Evolutionary conservation across 2,329 filamentous ascomycete genomes (phyloP), one percentile per base, ranked within the genome.

Genomic region (Talaromyces funiculosus): DNA sequence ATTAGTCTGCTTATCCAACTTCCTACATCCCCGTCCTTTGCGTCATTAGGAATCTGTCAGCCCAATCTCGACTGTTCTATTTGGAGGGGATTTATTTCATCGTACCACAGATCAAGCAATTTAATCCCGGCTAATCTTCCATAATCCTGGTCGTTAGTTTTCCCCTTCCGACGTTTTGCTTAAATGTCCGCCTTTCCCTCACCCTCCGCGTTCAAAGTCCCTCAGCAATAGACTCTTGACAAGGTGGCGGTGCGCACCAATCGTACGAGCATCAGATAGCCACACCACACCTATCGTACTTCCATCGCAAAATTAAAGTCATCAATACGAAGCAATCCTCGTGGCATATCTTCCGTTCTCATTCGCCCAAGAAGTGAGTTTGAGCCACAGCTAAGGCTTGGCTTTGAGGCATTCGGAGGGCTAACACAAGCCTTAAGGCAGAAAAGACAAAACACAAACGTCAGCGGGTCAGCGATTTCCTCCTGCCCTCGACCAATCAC

Each of bases 341-440:
- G 8, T 26, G 20, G 10, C 26, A n/a, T 10, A n/a, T 45, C 20
- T 31, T 5, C 22, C 8, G 35, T 24, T 33, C n/a, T 43, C 40
- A 57, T 57, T 57, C 40, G 54, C 26, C 40, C 18, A 45, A 45
- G 4, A 29, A 57, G 22, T 33, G 31, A 24, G 26, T 24, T 20
- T 37, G 29, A 53, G 57, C 57, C 45, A 59, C 57, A 53, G 47
- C 24, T 53, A 45, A 59, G 45, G 56, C 56, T 58, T 58, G 56
- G 47, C 47, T 35, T 51, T 33, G 47, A 35, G 29, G 29, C 29
- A 51, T 51, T 33, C 47, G 33, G n/a, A 59, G 38, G 37, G 40
- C n/a, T 31, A 20, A 33, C 12, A 51, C 8, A 16, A 47, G 35
- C 51, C 43, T n/a, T 38, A 51, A 40, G 47, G 57, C 35, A 53